Percentiles rank a stretch among this genome's conserved stretches.
These are phyloP conservation scores for Gossypium stocksii DNA, from an alignment of 345 rosid genomes.

Conservation along the genomic window DNA sequence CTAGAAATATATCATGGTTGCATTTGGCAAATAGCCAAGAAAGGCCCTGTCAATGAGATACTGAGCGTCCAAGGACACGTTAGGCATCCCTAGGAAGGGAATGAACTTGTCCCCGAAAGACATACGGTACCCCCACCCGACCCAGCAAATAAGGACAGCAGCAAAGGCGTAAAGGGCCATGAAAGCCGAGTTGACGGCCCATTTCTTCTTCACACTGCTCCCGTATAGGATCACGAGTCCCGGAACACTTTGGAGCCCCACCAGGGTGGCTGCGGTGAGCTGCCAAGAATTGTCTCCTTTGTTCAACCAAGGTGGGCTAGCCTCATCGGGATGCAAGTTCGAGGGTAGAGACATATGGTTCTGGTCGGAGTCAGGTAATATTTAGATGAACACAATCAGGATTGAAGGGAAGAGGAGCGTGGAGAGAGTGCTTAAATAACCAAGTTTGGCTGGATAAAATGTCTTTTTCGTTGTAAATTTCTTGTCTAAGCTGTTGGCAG, in stretches of 20 bases:
- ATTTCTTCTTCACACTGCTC: conserved; percentile 65
- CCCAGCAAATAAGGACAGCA: conserved; percentile 57
- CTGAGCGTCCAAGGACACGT: conserved; percentile 35
- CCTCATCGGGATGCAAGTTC: conserved; percentile 30
- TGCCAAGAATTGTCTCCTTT: conserved; percentile 73
- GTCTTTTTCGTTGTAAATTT: conserved; percentile 7
- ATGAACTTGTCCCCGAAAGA: conserved; percentile 38
- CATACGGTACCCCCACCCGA: conserved; percentile 56
- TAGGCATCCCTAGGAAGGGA: conserved; percentile 39
- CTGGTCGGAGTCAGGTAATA: background rate
- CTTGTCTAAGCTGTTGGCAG: background rate
- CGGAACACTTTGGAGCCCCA: conserved; percentile 61
- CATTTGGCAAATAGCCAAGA: conserved; percentile 34
- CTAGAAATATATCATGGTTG: conserved; percentile 62
- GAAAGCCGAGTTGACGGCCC: conserved; percentile 74
- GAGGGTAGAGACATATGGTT: conserved; percentile 24
- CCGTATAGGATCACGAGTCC: conserved; percentile 63
- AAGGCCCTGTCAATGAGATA: conserved; percentile 28
- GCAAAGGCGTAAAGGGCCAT: conserved; percentile 71
- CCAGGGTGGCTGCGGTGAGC: conserved; percentile 56
- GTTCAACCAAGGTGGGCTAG: conserved; percentile 49
- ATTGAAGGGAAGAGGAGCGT: background rate
- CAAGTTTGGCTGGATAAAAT: background rate
- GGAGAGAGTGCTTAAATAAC: background rate
- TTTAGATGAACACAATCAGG: background rate